A percentile compares a stretch with the other conserved stretches of the same genome.
Conservation (phyloP, 306 rosid genomes). For the Dalbergia cultrata region DNA sequence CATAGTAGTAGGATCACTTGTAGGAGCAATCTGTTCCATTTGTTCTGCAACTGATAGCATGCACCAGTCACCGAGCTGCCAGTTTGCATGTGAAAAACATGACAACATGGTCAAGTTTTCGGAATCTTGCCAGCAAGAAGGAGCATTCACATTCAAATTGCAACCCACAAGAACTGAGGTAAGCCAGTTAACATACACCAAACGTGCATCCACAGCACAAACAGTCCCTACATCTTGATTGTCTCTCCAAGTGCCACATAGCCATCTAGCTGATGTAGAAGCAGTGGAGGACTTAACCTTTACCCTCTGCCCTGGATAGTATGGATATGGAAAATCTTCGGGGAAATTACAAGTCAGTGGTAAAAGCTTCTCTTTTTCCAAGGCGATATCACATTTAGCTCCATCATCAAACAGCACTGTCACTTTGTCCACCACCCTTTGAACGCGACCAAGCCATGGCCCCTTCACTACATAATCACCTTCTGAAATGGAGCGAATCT, state of each 20-base stretch:
- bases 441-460: slow-evolving; percentile 87
- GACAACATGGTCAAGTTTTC: slow-evolving; percentile 71
- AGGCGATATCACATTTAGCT: slow-evolving; percentile 61
- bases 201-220: slow-evolving; percentile 77
- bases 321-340: slow-evolving; percentile 86
- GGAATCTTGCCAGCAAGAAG: slow-evolving; percentile 69
- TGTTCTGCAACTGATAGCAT: slow-evolving; percentile 60
- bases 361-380: slow-evolving; percentile 69
- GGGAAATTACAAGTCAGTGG: slow-evolving; percentile 68
- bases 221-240: slow-evolving; percentile 81
- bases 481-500: slow-evolving; percentile 76
- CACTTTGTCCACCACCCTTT: slow-evolving; percentile 74
- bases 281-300: slow-evolving; percentile 58
- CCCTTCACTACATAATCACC: slow-evolving; percentile 81
- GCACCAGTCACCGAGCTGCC: slow-evolving; percentile 99
- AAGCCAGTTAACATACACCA: slow-evolving; percentile 83
- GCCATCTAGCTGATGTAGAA: slow-evolving; percentile 78
- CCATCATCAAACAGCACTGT: slow-evolving; percentile 85
- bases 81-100: slow-evolving; percentile 74
- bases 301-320: slow-evolving; percentile 95
- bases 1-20: slow-evolving; percentile 42
- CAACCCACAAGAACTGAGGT: slow-evolving; percentile 62
- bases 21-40: slow-evolving; percentile 44
- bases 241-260: slow-evolving; percentile 84
- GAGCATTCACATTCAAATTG: slow-evolving; percentile 59